Conservation (phyloP, 2,329 filamentous ascomycete species). For the Didymella pinodella region DNA sequence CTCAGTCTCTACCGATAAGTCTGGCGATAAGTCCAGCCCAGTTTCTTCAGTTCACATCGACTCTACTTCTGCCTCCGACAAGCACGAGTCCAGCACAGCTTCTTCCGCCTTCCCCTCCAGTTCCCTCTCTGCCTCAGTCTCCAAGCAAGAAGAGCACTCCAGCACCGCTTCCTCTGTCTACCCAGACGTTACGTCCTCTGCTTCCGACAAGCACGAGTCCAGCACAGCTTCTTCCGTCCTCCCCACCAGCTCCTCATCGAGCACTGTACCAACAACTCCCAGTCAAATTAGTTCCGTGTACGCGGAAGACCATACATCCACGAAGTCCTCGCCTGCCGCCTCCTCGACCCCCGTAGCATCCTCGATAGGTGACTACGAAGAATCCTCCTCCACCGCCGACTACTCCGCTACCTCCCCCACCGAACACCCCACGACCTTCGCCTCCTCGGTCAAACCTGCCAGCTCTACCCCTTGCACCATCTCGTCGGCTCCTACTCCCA, state of each 20-base stretch:
- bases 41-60: conserved; percentile 13
- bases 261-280: conserved; percentile 19
- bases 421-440: conserved; percentile 16
- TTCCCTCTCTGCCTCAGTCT: conserved; percentile 15
- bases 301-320: conserved; percentile 11
- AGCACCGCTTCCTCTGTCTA: conserved; percentile 15
- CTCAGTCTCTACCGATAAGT: conserved; percentile 24
- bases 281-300: conserved; percentile 20
- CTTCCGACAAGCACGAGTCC: conserved; percentile 18
- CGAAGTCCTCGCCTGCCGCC: conserved; percentile 8
- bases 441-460: conserved; percentile 10
- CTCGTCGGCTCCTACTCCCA: conserved; percentile 21
- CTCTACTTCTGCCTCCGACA: conserved; percentile 18
- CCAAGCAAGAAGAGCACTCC: conserved; percentile 12
- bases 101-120: conserved; percentile 14
- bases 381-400: conserved; percentile 5
- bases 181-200: conserved; percentile 21
- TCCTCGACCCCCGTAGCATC: conserved; percentile 9
- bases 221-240: conserved; percentile 2
- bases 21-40: conserved; percentile 17
- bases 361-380: conserved; percentile 3
- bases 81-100: conserved; percentile 14
- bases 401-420: conserved; percentile 10
- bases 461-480: conserved; percentile 27
- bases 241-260: conserved; percentile 11